A percentile compares a stretch with the other conserved stretches of the same genome.
phyloP scores from a whole-genome alignment of 1,284 basidiomycete species.

The Ustilago lituana region DNA sequence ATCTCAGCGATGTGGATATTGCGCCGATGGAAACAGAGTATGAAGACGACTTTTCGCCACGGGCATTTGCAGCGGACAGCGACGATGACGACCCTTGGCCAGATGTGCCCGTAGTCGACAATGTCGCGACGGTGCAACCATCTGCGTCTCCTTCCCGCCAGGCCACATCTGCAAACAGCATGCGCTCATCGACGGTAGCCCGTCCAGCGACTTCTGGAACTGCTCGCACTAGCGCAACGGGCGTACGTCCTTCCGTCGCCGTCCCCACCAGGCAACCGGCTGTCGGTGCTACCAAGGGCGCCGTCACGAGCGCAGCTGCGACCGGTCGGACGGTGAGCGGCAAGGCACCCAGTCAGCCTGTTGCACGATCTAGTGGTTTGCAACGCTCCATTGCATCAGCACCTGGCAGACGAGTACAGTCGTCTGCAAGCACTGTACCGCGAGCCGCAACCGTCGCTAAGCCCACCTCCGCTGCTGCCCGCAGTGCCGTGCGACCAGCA shows the following conservation, averaged over 20 bases:
- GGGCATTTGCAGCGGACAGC: slow-evolving; percentile 1
- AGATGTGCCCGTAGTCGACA: slow-evolving; percentile 18
- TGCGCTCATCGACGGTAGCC: background rate
- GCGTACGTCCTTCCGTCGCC: slow-evolving; percentile 1
- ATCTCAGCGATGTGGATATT: slow-evolving; percentile 28
- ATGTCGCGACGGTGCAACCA: background rate
- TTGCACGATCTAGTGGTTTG: slow-evolving; percentile 11
- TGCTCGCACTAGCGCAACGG: background rate
- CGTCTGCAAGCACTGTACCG: background rate
- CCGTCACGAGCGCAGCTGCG: background rate
- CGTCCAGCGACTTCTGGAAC: background rate
- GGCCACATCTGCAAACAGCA: background rate
- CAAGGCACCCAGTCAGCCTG: slow-evolving; percentile 1
- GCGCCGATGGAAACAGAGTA: slow-evolving; percentile 10
- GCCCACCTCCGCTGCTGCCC: background rate
- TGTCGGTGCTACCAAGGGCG: background rate
- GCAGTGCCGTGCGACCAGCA: background rate
- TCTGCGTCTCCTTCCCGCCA: background rate
- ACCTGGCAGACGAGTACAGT: slow-evolving; percentile 10
- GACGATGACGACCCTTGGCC: slow-evolving; percentile 47
- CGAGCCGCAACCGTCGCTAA: background rate
- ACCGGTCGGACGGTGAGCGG: background rate
- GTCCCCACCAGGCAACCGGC: background rate
- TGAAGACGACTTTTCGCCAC: slow-evolving; percentile 8
- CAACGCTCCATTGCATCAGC: slow-evolving; percentile 36